Evolutionary conservation across 2,329 filamentous ascomycete genomes (phyloP), one percentile per base, ranked within the genome.

Genomic region (Hypoxylon rubiginosum): DNA sequence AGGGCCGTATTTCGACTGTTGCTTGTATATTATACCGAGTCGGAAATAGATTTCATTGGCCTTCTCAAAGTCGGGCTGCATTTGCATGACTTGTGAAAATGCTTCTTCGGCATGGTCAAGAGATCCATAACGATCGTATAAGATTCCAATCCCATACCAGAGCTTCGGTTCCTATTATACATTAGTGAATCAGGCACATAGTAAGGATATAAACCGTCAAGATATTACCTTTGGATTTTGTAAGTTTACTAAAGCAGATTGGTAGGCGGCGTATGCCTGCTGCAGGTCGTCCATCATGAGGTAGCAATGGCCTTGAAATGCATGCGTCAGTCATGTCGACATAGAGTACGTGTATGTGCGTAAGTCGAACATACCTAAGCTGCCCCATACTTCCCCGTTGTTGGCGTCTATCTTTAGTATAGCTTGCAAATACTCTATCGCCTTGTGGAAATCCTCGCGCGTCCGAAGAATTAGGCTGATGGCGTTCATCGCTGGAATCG

Each of bases 21-120:
- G 95, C 79, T 99, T 99, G 84, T 98, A 98, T 71, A 99, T 98
- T 82, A 99, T 99, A n/a, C 96, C 96, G 8, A 99, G 87, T 28
- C 96, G 90, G 82, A 99, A 99, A 80, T 98, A 99, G 58, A 99
- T 98, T 79, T 99, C 96, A 76, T 98, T 98, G 62, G 95, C 94
- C 85, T 99, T 99, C 76, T 99, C 96, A 73, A 98, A 98, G 73
- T 94, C 91, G 4, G 95, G 96, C 75, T 97, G 92, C 91, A 99
- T 98, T 72, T 93, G 91, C 96, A 99, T 98, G 68, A 99, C 96
- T 77, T 98, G 93, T 1, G 95, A 97, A 77, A 98, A 98, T 4
- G 96, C 96, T 78, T 98, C 96, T 79, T 98, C 96, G 71, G 96
- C 96, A 78, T 98, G 97, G 75, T 99, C 96, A 50, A 97, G 87